Conservation (phyloP, 805 yeast species). For the Deakozyma indianensis region DNA sequence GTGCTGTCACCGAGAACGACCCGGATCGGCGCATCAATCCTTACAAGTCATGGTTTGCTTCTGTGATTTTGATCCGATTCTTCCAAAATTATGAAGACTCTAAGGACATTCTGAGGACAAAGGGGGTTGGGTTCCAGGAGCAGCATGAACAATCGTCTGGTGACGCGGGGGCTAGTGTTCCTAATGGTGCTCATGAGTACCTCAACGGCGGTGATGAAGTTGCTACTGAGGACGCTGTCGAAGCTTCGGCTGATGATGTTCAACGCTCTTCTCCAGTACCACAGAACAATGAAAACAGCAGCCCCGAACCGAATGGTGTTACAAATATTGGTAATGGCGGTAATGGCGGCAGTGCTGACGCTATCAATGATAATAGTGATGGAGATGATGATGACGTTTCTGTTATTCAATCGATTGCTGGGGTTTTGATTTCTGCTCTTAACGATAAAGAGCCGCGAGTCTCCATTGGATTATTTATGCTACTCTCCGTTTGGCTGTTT, state of each 20-base stretch:
- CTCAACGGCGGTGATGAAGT: not conserved
- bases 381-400: constrained; percentile 47
- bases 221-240: not conserved
- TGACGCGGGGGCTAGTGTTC: not conserved
- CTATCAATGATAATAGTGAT: not conserved
- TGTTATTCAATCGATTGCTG: constrained; percentile 64
- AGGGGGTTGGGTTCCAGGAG: too few relatives aligned
- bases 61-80: constrained; percentile 46
- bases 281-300: not conserved
- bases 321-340: not conserved
- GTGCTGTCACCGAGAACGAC: constrained; percentile 63
- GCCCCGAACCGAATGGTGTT: not conserved
- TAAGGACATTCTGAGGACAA: constrained; percentile 10
- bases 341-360: not conserved
- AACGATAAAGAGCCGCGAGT: constrained; percentile 54
- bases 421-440: constrained; percentile 52
- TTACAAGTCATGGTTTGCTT: constrained; percentile 73
- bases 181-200: constrained; percentile 22
- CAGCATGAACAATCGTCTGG: not conserved
- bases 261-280: too few relatives aligned
- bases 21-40: constrained; percentile 65
- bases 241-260: not conserved
- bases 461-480: constrained; percentile 61
- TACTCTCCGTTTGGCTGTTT: constrained; percentile 61
- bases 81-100: constrained; percentile 28